Evolutionary conservation across 2,329 filamentous ascomycete genomes (phyloP), one percentile per base, ranked within the genome.

Genomic region (Ophiostoma ulmi): DNA sequence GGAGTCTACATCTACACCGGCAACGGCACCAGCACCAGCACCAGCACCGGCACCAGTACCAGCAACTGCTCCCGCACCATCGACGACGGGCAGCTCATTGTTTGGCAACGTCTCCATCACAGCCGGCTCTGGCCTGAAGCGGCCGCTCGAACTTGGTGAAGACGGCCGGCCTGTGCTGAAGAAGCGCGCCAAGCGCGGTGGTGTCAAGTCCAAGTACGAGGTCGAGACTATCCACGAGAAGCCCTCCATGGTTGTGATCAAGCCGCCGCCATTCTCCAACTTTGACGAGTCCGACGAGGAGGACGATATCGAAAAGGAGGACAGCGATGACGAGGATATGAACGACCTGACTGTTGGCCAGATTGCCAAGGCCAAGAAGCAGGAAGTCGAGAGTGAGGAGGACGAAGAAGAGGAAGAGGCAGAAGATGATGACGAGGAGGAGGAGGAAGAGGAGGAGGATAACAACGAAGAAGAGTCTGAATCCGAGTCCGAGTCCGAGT

Each of bases 111-210:
- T 36, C 0, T 14, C 22, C 14, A 26, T 44, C 2, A 65, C 76
- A 13, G 66, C 87, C 69, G 95, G 95, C 26, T 90, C 89, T 72
- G 95, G 95, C 7, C 80, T 99, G 72, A 98, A 98, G 79, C 86
- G 94, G 61, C 93, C 94, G 1, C 82, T 99, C 13, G 91, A 97
- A 64, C 75, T 93, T 11, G 93, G 92, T 73, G 88, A 92, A 1
- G 88, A 90, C 72, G 93, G 94, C 7, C 88, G 88, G 70, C 95
- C 94, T 0, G 83, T 97, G 2, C 88, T 98, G 69, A 90, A 91
- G 77, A 95, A 93, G 78, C 86, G 93, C 69, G 93, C 94, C 79
- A 90, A 90, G 75, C 85, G 90, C 79, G 83, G 89, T 78, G 84
- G 86, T 5, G 80, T 89, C 20, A 84, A 85, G 73, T 84, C 84